Percentiles rank a stretch among this genome's conserved stretches.
These are phyloP conservation scores for Microsporum ferrugineum DNA, from an alignment of 2,329 filamentous ascomycete species.

Conservation along the genomic window DNA sequence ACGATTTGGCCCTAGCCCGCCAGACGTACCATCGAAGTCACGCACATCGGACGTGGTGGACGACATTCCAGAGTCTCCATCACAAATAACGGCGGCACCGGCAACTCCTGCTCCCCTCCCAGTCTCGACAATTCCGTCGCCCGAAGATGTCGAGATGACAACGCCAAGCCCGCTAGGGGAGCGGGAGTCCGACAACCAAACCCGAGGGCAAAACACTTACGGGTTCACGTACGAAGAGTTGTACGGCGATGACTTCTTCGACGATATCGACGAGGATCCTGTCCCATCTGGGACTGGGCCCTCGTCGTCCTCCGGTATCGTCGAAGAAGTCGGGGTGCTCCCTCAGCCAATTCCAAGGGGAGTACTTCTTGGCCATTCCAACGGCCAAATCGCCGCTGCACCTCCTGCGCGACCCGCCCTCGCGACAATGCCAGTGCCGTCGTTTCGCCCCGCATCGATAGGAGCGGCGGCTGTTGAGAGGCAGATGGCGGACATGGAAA, in stretches of 20 bases:
- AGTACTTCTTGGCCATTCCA: constrained; percentile 3
- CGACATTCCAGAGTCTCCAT: neutral
- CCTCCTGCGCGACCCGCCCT: constrained; percentile 8
- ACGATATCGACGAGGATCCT: constrained; percentile 10
- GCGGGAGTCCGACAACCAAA: constrained; percentile 1
- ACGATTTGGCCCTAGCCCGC: constrained; percentile 25
- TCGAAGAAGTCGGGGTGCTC: constrained; percentile 2
- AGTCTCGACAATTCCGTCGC: neutral
- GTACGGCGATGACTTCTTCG: constrained; percentile 15
- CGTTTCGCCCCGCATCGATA: constrained; percentile 15
- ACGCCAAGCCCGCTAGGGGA: neutral
- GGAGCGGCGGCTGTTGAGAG: constrained; percentile 25
- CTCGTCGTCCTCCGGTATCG: constrained; percentile 1
- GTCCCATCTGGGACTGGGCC: neutral
- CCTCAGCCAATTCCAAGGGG: neutral
- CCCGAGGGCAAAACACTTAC: constrained; percentile 16
- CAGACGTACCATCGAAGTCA: constrained; percentile 25
- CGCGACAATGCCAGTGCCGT: constrained; percentile 13
- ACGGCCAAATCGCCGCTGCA: constrained; percentile 2
- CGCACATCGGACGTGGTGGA: neutral
- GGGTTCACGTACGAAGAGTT: constrained; percentile 24
- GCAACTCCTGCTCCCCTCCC: neutral
- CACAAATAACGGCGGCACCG: neutral
- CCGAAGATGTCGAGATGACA: constrained; percentile 6
- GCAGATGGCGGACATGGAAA: constrained; percentile 28